These are phyloP conservation scores for Candida tallmaniae DNA, from an alignment of 805 yeast species.

Conservation along the genomic window DNA sequence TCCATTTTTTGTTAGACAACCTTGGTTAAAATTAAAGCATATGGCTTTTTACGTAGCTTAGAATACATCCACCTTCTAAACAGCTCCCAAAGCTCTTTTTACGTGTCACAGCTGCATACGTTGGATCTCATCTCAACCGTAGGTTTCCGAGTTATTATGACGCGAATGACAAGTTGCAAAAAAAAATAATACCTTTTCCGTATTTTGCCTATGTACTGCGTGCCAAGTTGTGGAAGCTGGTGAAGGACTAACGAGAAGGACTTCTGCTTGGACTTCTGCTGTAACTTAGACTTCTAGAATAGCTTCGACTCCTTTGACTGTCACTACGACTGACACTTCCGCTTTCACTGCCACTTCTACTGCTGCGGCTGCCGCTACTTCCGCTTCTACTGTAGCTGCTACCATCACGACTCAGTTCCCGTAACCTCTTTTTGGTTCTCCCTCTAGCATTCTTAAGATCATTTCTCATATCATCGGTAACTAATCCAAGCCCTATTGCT, in stretches of 20 bases:
- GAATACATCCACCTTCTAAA: no score
- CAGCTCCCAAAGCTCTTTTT: no score
- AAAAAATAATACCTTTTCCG: no score
- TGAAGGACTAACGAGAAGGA: no score
- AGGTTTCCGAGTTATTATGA: not conserved
- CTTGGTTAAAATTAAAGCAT: no score
- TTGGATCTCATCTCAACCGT: no score
- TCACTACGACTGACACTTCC: constrained; percentile 11
- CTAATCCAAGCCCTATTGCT: constrained; percentile 80
- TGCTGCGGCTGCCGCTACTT: constrained; percentile 10
- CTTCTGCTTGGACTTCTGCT: constrained; percentile 8
- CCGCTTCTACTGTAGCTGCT: constrained; percentile 11
- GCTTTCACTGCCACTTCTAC: constrained; percentile 12
- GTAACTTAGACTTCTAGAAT: constrained; percentile 9
- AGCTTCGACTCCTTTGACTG: constrained; percentile 15
- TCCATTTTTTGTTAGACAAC: not conserved
- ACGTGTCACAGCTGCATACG: no score
- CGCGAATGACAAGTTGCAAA: no score
- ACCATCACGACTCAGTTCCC: constrained; percentile 15
- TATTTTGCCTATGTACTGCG: no score
- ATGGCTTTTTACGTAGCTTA: no score
- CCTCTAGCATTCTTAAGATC: constrained; percentile 22
- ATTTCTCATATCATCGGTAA: constrained; percentile 80
- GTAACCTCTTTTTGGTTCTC: constrained; percentile 10
- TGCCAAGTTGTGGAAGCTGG: no score